Evolutionary conservation across 73 alveolate genomes (phyloP).

Genomic region (Symbiodinium natans): DNA sequence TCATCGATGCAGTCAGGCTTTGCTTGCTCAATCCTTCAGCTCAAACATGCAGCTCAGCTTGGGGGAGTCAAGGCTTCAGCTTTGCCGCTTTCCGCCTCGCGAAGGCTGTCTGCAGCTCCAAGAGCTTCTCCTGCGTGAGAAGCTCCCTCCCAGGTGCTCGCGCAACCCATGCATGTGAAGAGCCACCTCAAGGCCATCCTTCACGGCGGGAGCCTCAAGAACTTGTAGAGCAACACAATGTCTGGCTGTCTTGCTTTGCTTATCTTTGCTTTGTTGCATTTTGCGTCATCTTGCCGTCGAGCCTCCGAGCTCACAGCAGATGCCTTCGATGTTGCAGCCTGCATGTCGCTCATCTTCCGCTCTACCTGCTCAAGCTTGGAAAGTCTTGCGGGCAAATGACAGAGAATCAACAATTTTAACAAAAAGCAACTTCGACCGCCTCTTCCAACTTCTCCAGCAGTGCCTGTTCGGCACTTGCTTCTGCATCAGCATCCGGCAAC

Average conservation of each 20-base stretch:
- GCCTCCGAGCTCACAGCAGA: neutral
- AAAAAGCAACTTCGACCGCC: neutral
- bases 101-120: neutral
- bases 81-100: neutral
- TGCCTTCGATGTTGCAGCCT: neutral
- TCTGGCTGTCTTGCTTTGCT: no score
- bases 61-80: neutral
- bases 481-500: constrained; percentile 52
- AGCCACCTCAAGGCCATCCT: neutral
- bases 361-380: neutral
- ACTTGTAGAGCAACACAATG: no score
- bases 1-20: neutral
- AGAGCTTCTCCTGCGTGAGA: neutral
- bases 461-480: constrained; percentile 66
- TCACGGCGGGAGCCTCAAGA: neutral
- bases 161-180: neutral
- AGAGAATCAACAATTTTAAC: neutral
- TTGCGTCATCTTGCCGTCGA: no score
- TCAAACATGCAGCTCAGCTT: no score
- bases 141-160: neutral
- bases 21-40: neutral
- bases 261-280: no score
- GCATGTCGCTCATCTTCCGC: neutral
- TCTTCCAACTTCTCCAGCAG: constrained; percentile 75
- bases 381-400: neutral